Evolutionary conservation across 208 protist genomes (phyloP).

Genomic region (Leishmania amazonensis): DNA sequence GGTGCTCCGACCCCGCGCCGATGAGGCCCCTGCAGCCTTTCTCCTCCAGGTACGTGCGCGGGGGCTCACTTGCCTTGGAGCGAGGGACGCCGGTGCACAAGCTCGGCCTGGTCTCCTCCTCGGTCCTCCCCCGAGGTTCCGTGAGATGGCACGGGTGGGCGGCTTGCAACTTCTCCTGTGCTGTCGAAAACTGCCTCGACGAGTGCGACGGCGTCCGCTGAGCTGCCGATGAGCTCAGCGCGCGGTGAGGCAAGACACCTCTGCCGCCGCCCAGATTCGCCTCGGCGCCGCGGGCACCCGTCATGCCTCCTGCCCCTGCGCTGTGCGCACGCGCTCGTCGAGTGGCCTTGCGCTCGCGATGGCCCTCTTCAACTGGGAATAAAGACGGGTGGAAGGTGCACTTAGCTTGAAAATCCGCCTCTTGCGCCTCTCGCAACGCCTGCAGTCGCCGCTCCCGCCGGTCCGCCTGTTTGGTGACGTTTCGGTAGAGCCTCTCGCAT

Average conservation of each 20-base stretch:
- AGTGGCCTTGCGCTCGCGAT: constrained; percentile 1
- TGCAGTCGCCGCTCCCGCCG: constrained; percentile 23
- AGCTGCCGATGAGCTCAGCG: background rate
- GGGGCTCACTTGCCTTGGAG: constrained; percentile 28
- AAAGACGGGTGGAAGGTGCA: constrained; percentile 33
- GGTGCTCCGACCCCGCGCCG: constrained; percentile 42
- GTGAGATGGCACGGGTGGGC: constrained; percentile 4
- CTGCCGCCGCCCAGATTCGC: background rate
- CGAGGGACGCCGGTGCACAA: constrained; percentile 14
- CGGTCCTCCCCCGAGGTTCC: constrained; percentile 28
- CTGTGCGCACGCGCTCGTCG: background rate
- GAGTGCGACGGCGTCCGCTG: constrained; percentile 6
- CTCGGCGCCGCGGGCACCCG: background rate
- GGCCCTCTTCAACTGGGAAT: background rate
- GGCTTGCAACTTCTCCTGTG: constrained; percentile 11
- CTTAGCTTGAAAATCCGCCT: constrained; percentile 12
- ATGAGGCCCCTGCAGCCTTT: constrained; percentile 49
- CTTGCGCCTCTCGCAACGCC: constrained; percentile 16
- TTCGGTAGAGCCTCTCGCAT: constrained; percentile 30
- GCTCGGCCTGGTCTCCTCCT: constrained; percentile 15
- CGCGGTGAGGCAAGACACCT: constrained; percentile 7
- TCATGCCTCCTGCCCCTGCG: background rate
- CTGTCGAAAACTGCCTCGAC: constrained; percentile 9
- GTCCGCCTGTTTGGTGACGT: constrained; percentile 14
- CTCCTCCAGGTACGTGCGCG: constrained; percentile 38